These are phyloP conservation scores for Tylopilus balloui DNA, from an alignment of 768 basidiomycete species.

Conservation along the genomic window DNA sequence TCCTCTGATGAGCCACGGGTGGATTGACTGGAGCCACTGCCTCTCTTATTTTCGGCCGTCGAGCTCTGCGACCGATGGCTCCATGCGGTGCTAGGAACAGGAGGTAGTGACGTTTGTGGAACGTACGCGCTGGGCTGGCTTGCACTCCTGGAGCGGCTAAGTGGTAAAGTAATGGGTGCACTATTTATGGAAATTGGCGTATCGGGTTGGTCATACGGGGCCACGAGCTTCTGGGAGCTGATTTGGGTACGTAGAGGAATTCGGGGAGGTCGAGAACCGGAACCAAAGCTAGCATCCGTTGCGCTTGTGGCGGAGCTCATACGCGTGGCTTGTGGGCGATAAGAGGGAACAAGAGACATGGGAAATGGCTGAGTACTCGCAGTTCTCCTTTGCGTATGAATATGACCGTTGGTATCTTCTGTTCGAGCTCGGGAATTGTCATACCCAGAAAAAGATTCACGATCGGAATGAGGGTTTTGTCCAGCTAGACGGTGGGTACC, in stretches of 20 bases:
- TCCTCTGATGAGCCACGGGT: conserved; percentile 76
- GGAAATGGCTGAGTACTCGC: conserved; percentile 40
- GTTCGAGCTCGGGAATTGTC: conserved; percentile 64
- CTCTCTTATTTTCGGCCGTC: conserved; percentile 55
- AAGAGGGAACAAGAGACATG: conserved; percentile 18
- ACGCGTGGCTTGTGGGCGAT: conserved; percentile 46
- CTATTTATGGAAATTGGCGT: conserved; percentile 33
- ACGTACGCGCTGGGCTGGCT: conserved; percentile 74
- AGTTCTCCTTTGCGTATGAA: conserved; percentile 61
- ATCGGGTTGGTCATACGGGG: conserved; percentile 46
- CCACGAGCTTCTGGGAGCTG: conserved; percentile 58
- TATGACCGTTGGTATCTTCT: conserved; percentile 60
- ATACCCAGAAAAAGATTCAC: conserved; percentile 42
- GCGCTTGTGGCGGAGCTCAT: conserved; percentile 42
- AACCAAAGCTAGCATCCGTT: conserved; percentile 37
- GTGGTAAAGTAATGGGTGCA: conserved; percentile 27
- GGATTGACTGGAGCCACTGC: conserved; percentile 81
- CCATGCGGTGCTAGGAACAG: conserved; percentile 54
- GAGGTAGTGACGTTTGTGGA: conserved; percentile 47
- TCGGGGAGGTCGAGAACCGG: conserved; percentile 39
- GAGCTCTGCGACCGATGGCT: conserved; percentile 40
- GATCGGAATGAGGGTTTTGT: conserved; percentile 57
- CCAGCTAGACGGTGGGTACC: conserved; percentile 54
- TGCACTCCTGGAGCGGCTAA: conserved; percentile 65
- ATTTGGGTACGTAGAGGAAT: conserved; percentile 59